These are phyloP conservation scores for Saccharomyces hybrid DNA, from an alignment of 1,139 yeast genomes.

Conservation along the genomic window DNA sequence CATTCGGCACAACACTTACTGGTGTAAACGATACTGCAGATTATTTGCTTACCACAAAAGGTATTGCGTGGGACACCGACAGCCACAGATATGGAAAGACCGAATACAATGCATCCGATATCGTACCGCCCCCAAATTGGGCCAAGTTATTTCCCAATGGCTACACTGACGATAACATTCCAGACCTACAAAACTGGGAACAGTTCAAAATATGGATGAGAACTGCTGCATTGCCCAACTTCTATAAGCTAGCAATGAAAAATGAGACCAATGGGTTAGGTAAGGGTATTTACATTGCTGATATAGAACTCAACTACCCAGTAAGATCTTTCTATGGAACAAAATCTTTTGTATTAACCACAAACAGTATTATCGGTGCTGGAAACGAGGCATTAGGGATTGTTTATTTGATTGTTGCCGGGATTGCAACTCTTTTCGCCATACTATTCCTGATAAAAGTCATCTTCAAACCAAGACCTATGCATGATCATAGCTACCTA, in stretches of 20 bases:
- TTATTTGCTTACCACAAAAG: constrained; percentile 55
- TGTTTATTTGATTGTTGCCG: constrained; percentile 90
- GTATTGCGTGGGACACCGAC: constrained; percentile 84
- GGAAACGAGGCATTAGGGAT: constrained; percentile 81
- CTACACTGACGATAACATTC: constrained; percentile 73
- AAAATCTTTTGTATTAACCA: constrained; percentile 70
- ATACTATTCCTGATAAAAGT: constrained; percentile 39
- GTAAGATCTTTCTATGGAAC: constrained; percentile 77
- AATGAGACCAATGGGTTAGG: constrained; percentile 58
- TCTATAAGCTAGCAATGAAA: constrained; percentile 72
- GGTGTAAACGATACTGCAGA: constrained; percentile 37
- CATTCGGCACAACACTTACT: constrained; percentile 39
- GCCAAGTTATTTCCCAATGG: constrained; percentile 73
- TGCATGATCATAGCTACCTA: constrained; percentile 37
- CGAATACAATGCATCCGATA: constrained; percentile 54
- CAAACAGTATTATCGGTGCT: constrained; percentile 88
- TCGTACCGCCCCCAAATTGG: constrained; percentile 98
- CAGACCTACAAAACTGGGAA: constrained; percentile 68
- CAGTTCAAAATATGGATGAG: constrained; percentile 98
- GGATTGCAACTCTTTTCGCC: constrained; percentile 46
- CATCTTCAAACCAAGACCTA: constrained; percentile 38
- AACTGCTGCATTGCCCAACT: constrained; percentile 81
- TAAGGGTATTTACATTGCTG: constrained; percentile 63
- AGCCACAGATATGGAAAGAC: constrained; percentile 73
- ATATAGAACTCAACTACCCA: constrained; percentile 80